Evolutionary conservation across 805 yeast species (phyloP).

Genomic region (Metschnikowia santaceciliae): DNA sequence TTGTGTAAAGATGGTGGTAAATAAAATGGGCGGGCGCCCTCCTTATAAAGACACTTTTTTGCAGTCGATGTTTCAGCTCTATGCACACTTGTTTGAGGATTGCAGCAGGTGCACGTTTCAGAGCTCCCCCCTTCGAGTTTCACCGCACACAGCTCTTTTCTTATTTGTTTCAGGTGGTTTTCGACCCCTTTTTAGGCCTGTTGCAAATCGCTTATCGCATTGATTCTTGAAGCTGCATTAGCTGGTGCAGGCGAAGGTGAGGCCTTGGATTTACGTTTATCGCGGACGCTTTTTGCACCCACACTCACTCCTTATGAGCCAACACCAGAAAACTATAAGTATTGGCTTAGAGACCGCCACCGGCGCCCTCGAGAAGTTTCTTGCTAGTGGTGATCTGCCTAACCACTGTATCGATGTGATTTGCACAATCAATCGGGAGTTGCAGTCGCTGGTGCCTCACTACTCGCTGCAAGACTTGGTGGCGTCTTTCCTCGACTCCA

Average conservation of each 20-base stretch:
- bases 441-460: slow-evolving; percentile 6
- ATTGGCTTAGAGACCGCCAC: slow-evolving; percentile 14
- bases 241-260: background rate
- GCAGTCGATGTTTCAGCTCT: slow-evolving; percentile 5
- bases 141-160: background rate
- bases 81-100: slow-evolving; percentile 4
- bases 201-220: background rate
- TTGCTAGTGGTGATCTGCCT: slow-evolving; percentile 11
- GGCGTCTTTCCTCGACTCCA: slow-evolving; percentile 10
- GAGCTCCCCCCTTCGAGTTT: background rate
- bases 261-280: background rate
- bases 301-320: slow-evolving; percentile 3
- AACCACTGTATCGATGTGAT: slow-evolving; percentile 11
- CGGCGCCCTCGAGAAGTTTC: slow-evolving; percentile 11
- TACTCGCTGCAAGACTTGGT: slow-evolving; percentile 9
- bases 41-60: slow-evolving; percentile 2
- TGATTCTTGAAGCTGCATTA: background rate
- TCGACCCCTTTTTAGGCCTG: background rate
- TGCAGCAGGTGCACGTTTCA: background rate
- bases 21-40: background rate
- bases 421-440: slow-evolving; percentile 13
- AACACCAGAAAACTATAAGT: slow-evolving; percentile 10
- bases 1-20: background rate
- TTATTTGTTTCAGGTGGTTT: background rate
- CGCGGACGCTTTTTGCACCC: slow-evolving; percentile 3